Evolutionary conservation across 805 yeast genomes (phyloP).

Genomic region (Schwanniomyces vanrijiae): DNA sequence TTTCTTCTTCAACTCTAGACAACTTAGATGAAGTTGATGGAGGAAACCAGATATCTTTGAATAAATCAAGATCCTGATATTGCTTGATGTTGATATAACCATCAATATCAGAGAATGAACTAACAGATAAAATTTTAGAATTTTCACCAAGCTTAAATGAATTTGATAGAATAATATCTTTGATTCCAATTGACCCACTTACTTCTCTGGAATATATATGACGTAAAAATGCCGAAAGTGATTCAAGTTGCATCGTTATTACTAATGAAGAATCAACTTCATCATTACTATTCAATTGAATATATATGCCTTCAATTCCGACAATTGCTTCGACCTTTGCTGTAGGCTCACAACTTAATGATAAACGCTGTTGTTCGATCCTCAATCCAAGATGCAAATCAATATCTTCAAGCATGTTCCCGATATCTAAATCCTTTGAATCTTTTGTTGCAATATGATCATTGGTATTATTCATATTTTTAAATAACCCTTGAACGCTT

Average conservation of each 20-base stretch:
- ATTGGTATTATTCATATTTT: slow-evolving; percentile 13
- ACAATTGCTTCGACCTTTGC: slow-evolving; percentile 90
- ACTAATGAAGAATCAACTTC: slow-evolving; percentile 39
- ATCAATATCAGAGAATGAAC: slow-evolving; percentile 52
- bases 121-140: slow-evolving; percentile 48
- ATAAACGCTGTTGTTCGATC: slow-evolving; percentile 71
- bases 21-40: neutral
- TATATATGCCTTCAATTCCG: slow-evolving; percentile 64
- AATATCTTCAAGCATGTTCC: slow-evolving; percentile 46
- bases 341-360: slow-evolving; percentile 87
- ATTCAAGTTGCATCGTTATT: slow-evolving; percentile 49
- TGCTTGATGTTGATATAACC: slow-evolving; percentile 78
- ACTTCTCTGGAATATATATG: slow-evolving; percentile 89
- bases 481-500: slow-evolving; percentile 50
- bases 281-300: slow-evolving; percentile 55
- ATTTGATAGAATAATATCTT: slow-evolving; percentile 49
- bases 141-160: slow-evolving; percentile 44
- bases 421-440: slow-evolving; percentile 37
- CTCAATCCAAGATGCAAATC: slow-evolving; percentile 63
- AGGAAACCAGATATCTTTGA: slow-evolving; percentile 81
- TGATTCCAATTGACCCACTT: slow-evolving; percentile 64
- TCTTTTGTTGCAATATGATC: neutral
- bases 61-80: slow-evolving; percentile 80
- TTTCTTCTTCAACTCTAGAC: neutral
- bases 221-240: slow-evolving; percentile 70